phyloP scores from a whole-genome alignment of 306 rosid species.

The Glycine latifolia region DNA sequence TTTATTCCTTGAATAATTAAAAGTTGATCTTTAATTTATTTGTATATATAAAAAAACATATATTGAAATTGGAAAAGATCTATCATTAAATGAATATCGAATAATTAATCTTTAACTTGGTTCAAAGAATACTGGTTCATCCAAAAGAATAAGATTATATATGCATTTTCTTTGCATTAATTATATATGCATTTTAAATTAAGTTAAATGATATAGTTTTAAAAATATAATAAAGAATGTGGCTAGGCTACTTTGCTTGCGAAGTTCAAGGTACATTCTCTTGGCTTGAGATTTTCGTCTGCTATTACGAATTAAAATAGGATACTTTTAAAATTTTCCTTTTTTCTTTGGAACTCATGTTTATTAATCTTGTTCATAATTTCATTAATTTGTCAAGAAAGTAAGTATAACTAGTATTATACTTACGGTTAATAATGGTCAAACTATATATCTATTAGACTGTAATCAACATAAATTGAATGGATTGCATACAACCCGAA shows the following conservation, averaged over 20 bases:
- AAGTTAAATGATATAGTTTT: no score
- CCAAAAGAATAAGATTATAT: neutral
- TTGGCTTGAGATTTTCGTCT: no score
- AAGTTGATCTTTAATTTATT: no score
- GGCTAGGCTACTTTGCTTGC: neutral
- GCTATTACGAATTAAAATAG: no score
- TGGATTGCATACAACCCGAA: no score
- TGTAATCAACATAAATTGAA: neutral
- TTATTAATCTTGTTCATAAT: neutral
- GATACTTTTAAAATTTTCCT: no score
- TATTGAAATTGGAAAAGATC: no score
- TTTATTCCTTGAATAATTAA: no score
- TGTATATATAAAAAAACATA: no score
- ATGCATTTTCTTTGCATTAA: neutral
- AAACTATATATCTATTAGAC: neutral
- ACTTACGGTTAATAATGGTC: neutral
- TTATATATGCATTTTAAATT: conserved; percentile 6
- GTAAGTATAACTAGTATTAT: neutral
- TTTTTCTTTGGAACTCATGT: neutral
- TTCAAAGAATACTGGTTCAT: no score
- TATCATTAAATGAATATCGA: no score
- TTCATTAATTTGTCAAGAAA: neutral
- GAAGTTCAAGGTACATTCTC: neutral
- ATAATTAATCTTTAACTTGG: no score
- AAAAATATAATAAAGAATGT: neutral